phyloP scores from a whole-genome alignment of 2,329 filamentous ascomycete species.

The Aspergillus japonicus region DNA sequence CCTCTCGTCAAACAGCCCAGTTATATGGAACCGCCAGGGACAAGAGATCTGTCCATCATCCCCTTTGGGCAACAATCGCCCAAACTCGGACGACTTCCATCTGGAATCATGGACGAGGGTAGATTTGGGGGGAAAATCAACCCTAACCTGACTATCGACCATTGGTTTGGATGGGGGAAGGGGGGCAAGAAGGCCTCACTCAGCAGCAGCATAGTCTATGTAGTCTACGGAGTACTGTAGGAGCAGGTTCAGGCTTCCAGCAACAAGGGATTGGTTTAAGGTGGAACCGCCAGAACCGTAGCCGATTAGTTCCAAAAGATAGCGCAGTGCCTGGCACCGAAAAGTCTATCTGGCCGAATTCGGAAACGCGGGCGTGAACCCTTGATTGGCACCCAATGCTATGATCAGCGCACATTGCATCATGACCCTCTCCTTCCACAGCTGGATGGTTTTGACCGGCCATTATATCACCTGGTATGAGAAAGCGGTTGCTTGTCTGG shows the following conservation, averaged over 20 bases:
- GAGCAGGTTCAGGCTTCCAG: background rate
- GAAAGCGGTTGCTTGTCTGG: background rate
- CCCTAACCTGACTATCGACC: conserved; percentile 4
- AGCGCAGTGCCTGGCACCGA: conserved; percentile 15
- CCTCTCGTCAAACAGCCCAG: background rate
- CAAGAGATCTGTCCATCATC: background rate
- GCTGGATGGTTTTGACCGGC: background rate
- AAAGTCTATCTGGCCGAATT: conserved; percentile 21
- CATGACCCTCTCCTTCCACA: background rate
- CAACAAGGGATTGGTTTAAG: conserved; percentile 12
- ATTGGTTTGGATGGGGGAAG: conserved; percentile 2
- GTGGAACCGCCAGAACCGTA: conserved; percentile 7
- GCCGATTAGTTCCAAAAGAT: background rate
- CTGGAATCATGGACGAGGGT: background rate
- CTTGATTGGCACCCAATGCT: conserved; percentile 7
- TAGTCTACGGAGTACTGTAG: no score
- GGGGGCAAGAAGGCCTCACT: background rate
- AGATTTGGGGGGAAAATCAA: background rate
- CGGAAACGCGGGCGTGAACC: conserved; percentile 15
- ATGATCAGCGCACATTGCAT: conserved; percentile 4
- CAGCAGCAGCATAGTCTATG: background rate
- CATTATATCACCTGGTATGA: conserved; percentile 1
- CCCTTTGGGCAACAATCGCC: conserved; percentile 1
- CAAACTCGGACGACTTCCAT: conserved; percentile 5
- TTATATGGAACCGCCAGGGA: background rate